Conservation (phyloP, 2,329 filamentous ascomycete genomes). For the Fragosphaeria purpurea region DNA sequence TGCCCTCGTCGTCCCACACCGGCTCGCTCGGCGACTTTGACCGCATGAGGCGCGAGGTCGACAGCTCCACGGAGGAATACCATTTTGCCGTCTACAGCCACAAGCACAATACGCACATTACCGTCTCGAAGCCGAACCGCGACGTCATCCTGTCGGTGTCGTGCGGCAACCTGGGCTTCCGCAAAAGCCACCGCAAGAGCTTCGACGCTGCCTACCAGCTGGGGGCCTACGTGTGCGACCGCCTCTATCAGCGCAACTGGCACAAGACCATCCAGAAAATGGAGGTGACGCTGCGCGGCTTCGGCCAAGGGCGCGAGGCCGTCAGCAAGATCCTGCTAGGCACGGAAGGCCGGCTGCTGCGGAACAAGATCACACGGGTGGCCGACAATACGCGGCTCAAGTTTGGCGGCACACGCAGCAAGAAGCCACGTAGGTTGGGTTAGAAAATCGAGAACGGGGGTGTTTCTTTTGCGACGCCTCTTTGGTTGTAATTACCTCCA, state of each 20-base stretch:
- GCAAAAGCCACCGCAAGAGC: constrained; percentile 64
- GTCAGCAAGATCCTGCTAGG: constrained; percentile 83
- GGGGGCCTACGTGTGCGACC: constrained; percentile 69
- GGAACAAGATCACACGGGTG: constrained; percentile 66
- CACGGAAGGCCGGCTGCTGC: constrained; percentile 66
- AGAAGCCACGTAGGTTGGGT: constrained; percentile 71
- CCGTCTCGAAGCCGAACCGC: constrained; percentile 71
- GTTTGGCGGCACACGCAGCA: constrained; percentile 87
- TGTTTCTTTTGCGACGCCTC: no score
- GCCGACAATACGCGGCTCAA: constrained; percentile 84
- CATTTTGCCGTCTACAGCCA: constrained; percentile 79
- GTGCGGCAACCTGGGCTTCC: constrained; percentile 84
- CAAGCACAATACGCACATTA: constrained; percentile 94
- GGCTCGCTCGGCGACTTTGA: constrained; percentile 8
- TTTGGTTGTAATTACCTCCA: background rate
- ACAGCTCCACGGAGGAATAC: constrained; percentile 44
- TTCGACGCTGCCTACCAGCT: constrained; percentile 94
- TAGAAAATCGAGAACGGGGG: constrained; percentile 18
- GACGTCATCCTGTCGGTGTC: constrained; percentile 71
- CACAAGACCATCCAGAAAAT: constrained; percentile 64
- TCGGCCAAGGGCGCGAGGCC: constrained; percentile 78
- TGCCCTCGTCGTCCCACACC: background rate
- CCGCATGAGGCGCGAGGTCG: constrained; percentile 16
- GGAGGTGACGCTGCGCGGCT: constrained; percentile 76
- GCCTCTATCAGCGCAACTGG: constrained; percentile 74